phyloP scores from a whole-genome alignment of 164 flowering plant genomes.

The Platanus orientalis region DNA sequence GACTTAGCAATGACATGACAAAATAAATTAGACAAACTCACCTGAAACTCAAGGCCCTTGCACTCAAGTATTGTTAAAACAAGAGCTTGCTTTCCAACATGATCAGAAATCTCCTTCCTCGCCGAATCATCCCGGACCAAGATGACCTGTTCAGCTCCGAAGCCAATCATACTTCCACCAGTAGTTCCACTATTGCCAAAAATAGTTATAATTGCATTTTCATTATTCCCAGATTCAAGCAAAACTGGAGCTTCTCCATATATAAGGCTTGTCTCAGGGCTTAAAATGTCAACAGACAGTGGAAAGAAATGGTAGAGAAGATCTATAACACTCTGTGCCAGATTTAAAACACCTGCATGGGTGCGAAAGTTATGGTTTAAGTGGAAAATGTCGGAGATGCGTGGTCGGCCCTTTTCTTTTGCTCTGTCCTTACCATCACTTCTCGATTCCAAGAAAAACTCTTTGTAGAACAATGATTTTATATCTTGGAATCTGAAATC shows the following conservation, averaged over 20 bases:
- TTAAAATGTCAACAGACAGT: conserved; percentile 43
- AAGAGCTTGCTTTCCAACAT: conserved; percentile 71
- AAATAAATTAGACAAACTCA: no score
- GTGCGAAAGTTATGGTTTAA: conserved; percentile 73
- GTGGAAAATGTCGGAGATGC: conserved; percentile 43
- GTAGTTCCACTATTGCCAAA: no score
- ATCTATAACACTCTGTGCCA: conserved; percentile 63
- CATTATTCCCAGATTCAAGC: conserved; percentile 52
- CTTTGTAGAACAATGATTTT: conserved; percentile 44
- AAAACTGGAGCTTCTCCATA: conserved; percentile 72
- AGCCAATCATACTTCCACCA: no score
- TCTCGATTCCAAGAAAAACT: conserved; percentile 37
- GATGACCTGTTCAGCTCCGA: no score
- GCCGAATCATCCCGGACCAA: no score
- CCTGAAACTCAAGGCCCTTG: conserved; percentile 90
- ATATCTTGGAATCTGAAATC: conserved; percentile 35
- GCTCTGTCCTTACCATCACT: no score
- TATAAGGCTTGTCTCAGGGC: conserved; percentile 60
- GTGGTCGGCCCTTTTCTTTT: no score
- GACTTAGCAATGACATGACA: no score
- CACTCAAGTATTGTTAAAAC: no score
- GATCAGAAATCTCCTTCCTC: conserved; percentile 25
- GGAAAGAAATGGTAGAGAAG: conserved; percentile 64
- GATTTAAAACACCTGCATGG: conserved; percentile 63
- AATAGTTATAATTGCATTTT: no score